phyloP scores from a whole-genome alignment of 148 eudicot species.

The Fagopyrum homotropicum region DNA sequence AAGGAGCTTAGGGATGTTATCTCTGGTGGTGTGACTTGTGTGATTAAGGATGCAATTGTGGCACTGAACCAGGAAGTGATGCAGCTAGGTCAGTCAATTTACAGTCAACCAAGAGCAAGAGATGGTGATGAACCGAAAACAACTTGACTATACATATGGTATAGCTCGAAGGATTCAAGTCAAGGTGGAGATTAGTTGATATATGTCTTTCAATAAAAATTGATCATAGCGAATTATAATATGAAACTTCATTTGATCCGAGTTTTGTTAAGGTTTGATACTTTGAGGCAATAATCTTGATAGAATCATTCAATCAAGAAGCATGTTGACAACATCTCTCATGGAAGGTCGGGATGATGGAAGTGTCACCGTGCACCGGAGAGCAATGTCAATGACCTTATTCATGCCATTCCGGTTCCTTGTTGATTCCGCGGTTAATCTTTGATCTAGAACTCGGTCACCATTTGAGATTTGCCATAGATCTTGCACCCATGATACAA shows the following conservation, averaged over 20 bases:
- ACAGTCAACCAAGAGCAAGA: constrained; percentile 39
- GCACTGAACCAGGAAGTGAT: constrained; percentile 61
- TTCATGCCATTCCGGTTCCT: constrained; percentile 20
- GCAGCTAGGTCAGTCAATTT: constrained; percentile 62
- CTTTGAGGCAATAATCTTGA: no score
- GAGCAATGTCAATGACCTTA: constrained; percentile 43
- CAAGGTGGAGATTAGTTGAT: no score
- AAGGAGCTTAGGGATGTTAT: constrained; percentile 53
- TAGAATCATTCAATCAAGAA: constrained; percentile 3
- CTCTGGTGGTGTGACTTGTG: constrained; percentile 40
- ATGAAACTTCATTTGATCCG: no score
- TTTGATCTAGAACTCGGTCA: constrained; percentile 34
- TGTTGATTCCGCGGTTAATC: constrained; percentile 14
- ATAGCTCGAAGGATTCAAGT: neutral
- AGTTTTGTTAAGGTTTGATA: no score
- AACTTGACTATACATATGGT: neutral
- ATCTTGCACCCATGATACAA: constrained; percentile 48
- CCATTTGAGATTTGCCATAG: constrained; percentile 13
- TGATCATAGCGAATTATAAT: no score
- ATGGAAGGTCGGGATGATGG: constrained; percentile 68
- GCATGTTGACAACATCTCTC: constrained; percentile 89
- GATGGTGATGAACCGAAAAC: neutral
- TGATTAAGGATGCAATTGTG: constrained; percentile 63
- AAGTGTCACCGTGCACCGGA: constrained; percentile 59
- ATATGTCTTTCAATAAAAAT: no score